Evolutionary conservation across 768 basidiomycete genomes (phyloP).

Genomic region (Sarcodon sp.): DNA sequence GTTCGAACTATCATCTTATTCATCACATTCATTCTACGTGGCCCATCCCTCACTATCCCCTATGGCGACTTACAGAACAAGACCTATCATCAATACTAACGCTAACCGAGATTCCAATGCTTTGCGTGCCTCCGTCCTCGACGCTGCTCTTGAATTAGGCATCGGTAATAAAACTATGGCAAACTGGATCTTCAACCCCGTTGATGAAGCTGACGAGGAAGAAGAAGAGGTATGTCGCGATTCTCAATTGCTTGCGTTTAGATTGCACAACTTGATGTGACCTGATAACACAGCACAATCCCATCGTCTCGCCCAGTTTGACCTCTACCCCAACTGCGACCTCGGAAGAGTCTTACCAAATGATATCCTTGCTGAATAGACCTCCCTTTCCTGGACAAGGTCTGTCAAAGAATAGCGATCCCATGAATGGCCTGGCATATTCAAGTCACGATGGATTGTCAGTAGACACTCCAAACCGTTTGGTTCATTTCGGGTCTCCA

Average conservation of each 20-base stretch:
- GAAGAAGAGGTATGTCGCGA: slow-evolving; percentile 20
- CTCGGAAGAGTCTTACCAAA: slow-evolving; percentile 26
- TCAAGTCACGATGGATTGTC: background rate
- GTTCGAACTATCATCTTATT: no score
- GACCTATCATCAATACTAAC: background rate
- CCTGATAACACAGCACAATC: slow-evolving; percentile 5
- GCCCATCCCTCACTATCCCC: background rate
- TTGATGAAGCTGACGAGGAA: slow-evolving; percentile 44
- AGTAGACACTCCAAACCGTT: slow-evolving; percentile 1
- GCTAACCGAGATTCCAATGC: slow-evolving; percentile 22
- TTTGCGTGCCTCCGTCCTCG: slow-evolving; percentile 62
- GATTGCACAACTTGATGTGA: no score
- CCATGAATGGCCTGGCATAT: slow-evolving; percentile 3
- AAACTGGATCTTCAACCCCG: slow-evolving; percentile 62
- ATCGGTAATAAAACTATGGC: slow-evolving; percentile 44
- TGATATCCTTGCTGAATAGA: no score
- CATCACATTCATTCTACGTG: background rate
- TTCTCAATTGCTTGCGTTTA: background rate
- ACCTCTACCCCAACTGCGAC: slow-evolving; percentile 27
- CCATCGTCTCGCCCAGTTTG: slow-evolving; percentile 17
- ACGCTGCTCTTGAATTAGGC: slow-evolving; percentile 59
- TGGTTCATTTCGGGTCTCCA: slow-evolving; percentile 17
- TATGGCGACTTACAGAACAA: background rate
- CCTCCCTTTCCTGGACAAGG: no score
- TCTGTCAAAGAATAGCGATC: background rate